Conservation (phyloP, 768 basidiomycete genomes). For the Trichaptum fuscoviolaceum region DNA sequence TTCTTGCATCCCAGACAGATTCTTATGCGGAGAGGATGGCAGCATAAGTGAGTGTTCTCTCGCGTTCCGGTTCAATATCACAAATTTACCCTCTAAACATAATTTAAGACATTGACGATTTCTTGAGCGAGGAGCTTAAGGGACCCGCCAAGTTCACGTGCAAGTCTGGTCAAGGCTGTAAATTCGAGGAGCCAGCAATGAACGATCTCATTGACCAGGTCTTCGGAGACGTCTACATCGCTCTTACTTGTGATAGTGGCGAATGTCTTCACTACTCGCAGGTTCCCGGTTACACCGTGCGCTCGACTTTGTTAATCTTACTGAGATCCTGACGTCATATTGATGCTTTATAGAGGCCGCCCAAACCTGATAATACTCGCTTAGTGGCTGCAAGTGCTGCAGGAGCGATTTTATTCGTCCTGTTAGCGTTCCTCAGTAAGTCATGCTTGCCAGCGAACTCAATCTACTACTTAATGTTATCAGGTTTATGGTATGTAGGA, state of each 20-base stretch:
- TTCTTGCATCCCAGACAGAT: constrained; percentile 87
- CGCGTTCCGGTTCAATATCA: constrained; percentile 1
- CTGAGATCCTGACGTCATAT: background rate
- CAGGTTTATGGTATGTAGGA: constrained; percentile 89
- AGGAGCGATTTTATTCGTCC: constrained; percentile 68
- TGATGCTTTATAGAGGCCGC: constrained; percentile 47
- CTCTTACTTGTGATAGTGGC: constrained; percentile 79
- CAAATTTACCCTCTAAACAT: background rate
- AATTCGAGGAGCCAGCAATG: constrained; percentile 96
- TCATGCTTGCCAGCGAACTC: background rate
- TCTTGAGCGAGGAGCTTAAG: constrained; percentile 81
- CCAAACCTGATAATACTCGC: constrained; percentile 74
- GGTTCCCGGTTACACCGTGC: constrained; percentile 86
- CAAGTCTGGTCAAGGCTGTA: constrained; percentile 63
- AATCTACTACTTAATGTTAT: constrained; percentile 5
- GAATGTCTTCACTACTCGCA: constrained; percentile 93
- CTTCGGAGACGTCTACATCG: constrained; percentile 90
- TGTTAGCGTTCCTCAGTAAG: background rate
- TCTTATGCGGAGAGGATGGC: constrained; percentile 94
- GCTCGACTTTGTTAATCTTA: constrained; percentile 17
- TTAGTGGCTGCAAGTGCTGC: constrained; percentile 86
- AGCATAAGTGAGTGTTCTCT: constrained; percentile 70
- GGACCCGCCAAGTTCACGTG: constrained; percentile 90
- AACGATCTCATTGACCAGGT: constrained; percentile 89
- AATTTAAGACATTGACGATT: constrained; percentile 82